Conservation (phyloP, 345 rosid genomes). For the Eutrema japonicum region DNA sequence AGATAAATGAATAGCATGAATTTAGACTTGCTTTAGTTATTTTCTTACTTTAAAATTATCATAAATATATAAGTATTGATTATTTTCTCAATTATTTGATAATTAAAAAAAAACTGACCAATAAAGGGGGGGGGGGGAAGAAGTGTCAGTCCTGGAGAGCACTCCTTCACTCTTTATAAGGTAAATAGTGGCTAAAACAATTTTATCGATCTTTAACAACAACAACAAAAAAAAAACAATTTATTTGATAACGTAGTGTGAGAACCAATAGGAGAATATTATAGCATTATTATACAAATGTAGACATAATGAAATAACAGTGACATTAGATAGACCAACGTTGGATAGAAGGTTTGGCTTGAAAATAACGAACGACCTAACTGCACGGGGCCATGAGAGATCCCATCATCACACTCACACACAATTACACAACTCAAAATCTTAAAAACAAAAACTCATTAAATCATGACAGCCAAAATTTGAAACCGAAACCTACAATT, state of each 20-base stretch:
- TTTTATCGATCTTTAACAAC: neutral
- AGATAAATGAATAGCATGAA: no score
- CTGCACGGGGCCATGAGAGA: slow-evolving; percentile 30
- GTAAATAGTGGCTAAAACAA: neutral
- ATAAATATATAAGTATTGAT: no score
- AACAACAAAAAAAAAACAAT: neutral
- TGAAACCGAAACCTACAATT: slow-evolving; percentile 30
- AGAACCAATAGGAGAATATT: neutral
- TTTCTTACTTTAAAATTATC: no score
- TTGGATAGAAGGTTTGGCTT: slow-evolving; percentile 35
- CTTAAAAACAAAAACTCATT: neutral
- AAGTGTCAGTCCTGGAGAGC: no score
- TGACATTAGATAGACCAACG: slow-evolving; percentile 34
- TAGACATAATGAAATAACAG: neutral
- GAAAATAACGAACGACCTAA: slow-evolving; percentile 39
- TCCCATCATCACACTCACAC: slow-evolving; percentile 17
- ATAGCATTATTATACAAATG: neutral
- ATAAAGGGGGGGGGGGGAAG: no score
- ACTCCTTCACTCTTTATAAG: no score
- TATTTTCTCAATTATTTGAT: no score
- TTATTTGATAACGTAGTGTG: neutral
- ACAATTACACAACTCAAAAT: slow-evolving; percentile 24
- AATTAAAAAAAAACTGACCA: no score
- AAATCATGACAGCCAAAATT: neutral
- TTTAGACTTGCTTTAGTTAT: no score